phyloP scores from a whole-genome alignment of 73 alveolate genomes.

The Stentor coeruleus region DNA sequence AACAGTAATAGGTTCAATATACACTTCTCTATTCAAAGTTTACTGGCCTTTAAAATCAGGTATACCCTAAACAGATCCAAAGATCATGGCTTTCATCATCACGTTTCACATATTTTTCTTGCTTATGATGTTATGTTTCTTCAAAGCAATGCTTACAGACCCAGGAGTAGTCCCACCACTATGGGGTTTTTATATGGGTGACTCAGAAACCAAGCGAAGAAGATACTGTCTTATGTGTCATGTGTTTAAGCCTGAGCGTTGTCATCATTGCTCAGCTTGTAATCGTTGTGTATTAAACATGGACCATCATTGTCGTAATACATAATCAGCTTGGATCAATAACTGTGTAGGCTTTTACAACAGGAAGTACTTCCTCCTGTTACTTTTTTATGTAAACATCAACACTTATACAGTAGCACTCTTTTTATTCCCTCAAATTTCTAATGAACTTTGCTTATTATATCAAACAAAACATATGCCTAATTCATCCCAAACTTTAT shows the following conservation, averaged over 20 bases:
- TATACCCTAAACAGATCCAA: too few species aligned
- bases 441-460: neutral
- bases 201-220: constrained; percentile 76
- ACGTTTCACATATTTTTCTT: constrained; percentile 23
- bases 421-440: constrained; percentile 17
- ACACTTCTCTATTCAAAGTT: too few species aligned
- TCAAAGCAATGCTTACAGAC: constrained; percentile 81
- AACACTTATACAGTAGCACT: constrained; percentile 47
- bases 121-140: constrained; percentile 78
- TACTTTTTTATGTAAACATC: constrained; percentile 64
- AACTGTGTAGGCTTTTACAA: constrained; percentile 93
- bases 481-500: neutral
- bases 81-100: neutral
- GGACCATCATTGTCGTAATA: constrained; percentile 99
- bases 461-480: neutral
- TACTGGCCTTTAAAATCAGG: too few species aligned
- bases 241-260: constrained; percentile 91
- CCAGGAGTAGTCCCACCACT: constrained; percentile 94
- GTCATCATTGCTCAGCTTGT: constrained; percentile 96
- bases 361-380: constrained; percentile 78
- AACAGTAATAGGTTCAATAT: too few species aligned
- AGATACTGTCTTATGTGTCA: constrained; percentile 90
- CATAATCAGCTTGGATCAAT: constrained; percentile 93
- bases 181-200: constrained; percentile 93
- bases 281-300: constrained; percentile 91